Evolutionary conservation across 1,284 basidiomycete species (phyloP), one percentile per base, ranked within the genome.

Genomic region (Fomitopsis betulina): DNA sequence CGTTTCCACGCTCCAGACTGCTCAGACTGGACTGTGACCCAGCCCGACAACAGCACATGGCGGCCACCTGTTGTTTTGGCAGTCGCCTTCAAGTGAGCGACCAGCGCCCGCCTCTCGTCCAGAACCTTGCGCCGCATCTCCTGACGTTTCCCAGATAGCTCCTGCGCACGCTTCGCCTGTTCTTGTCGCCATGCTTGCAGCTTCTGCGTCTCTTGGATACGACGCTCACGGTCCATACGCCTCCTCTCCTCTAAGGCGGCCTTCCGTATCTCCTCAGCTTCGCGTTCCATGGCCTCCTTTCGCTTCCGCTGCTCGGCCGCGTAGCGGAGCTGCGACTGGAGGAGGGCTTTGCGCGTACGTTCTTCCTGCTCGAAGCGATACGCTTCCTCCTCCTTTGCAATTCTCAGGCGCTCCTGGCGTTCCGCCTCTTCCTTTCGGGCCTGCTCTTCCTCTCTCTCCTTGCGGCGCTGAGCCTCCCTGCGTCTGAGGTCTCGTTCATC

Each of bases 1-100:
- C 88, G 76, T 65, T 83, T 85, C 88, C 88, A 90, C 0, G 79
- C 75, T 57, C 84, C 67, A 10, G 75, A 78, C 23, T 82, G 80
- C 21, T 76, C 72, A 1, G 77, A 77, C 68, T 89, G 87, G 45
- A 90, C 73, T 1, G 86, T 87, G 5, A 87, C 78, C 84, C 85
- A 88, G 0, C 87, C 88, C 6, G 75, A 76, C 62, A 82, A 68
- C 62, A 65, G 51, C 27, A 67, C 54, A 53, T 69, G 64, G 13
- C 70, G 71, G 32, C 73, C 67, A 37, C 65, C 67, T 30, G 66
- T 70, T 52, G 61, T 62, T 33, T 47, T 58, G 38, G 55, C 59
- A 49, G 47, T 47, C 13, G 40, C 38, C 53, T 56, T 58, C 39
- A 67, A 61, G 76, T 56, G 79, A 52, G 72, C 72, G 57, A 72